Base-by-base conservation (phyloP, 1,284 basidiomycete genomes). In the Cystobasidium sp. region DNA sequence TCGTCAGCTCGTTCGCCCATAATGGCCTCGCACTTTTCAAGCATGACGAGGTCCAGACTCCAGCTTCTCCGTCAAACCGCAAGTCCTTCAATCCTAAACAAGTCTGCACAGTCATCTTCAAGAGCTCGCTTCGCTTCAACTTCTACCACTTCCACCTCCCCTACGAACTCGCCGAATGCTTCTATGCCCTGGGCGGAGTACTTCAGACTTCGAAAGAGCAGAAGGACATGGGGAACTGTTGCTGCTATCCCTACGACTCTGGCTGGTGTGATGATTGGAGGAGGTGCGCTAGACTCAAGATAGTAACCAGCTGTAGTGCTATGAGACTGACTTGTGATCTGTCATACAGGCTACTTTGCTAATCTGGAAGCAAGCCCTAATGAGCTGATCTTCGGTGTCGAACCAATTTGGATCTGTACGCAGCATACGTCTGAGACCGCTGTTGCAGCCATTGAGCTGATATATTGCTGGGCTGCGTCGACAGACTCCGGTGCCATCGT, bases 161-260 rank as follows among this genome's bases (percentile, higher is more conserved):
- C 62, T 16, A 44, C 62, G 12, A 31, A 51, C 8, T 37, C 62
- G 3, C 24, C 70, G 31, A 41, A 47, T n/a, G 49, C 49, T n/a
- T 20, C 58, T 18, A 64, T 76, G 55, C 75, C 71, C 14, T 80
- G 79, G 79, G 75, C 77, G 6, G 72, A 74, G 16, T 80, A 80
- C 71, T 76, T 80, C 64, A 37, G 53, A 31, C 73, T 78, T 12
- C 44, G 79, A 12, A 71, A 70, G 56, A 70, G 71, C 1, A 67
- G 76, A 59, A 65, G 78, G 24, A 39, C 63, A 41, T 78, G 74
- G 56, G 79, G 78, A 8, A 72, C 80, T 18, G 51, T 80, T 20
- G 77, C 78, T 22, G 68, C 71, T 31, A 75, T 80, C 31, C 79
- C 79, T 6, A 80, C 79, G 6, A 80, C 79, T 10, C 43, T 77